Percentiles rank a stretch among this genome's conserved stretches.
phyloP scores from a whole-genome alignment of 2,329 filamentous ascomycete genomes.

The Dryadomyces sulphureus region DNA sequence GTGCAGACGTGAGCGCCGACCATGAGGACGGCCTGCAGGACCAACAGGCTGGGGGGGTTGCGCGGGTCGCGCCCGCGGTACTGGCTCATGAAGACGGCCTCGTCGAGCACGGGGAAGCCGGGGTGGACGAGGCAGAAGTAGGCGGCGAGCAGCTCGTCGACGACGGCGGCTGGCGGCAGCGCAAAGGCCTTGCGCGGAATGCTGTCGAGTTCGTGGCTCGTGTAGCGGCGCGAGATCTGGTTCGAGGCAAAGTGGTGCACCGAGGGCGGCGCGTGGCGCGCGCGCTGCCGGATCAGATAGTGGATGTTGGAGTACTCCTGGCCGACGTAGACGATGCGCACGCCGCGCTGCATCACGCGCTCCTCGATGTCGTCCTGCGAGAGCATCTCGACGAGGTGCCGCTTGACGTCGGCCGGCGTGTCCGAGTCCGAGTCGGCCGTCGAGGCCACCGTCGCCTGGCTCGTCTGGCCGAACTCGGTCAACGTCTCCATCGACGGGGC shows the following conservation, averaged over 20 bases:
- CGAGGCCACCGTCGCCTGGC: no score
- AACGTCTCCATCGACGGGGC: not conserved
- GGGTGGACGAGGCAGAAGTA: conserved; percentile 86
- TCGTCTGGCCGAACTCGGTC: no score
- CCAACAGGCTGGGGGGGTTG: conserved; percentile 67
- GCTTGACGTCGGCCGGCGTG: conserved; percentile 2
- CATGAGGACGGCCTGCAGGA: conserved; percentile 75
- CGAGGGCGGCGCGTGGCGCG: conserved; percentile 10
- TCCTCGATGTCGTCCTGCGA: conserved; percentile 8
- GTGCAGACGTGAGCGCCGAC: conserved; percentile 35
- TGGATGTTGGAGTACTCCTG: conserved; percentile 41
- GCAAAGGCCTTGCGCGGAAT: conserved; percentile 31
- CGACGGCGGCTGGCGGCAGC: conserved; percentile 29
- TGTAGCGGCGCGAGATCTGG: conserved; percentile 23
- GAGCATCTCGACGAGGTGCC: conserved; percentile 8
- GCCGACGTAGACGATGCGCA: conserved; percentile 33
- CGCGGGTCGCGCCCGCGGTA: conserved; percentile 52
- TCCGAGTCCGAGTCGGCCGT: not conserved
- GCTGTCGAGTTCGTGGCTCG: conserved; percentile 25
- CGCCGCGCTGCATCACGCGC: conserved; percentile 8
- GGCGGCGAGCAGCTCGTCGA: conserved; percentile 32
- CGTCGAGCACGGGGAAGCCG: conserved; percentile 80
- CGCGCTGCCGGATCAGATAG: conserved; percentile 35
- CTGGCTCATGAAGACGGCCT: conserved; percentile 68
- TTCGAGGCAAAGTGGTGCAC: conserved; percentile 17